Base-by-base conservation (phyloP, 2,329 filamentous ascomycete genomes). In the Phyllosticta citriasiana region DNA sequence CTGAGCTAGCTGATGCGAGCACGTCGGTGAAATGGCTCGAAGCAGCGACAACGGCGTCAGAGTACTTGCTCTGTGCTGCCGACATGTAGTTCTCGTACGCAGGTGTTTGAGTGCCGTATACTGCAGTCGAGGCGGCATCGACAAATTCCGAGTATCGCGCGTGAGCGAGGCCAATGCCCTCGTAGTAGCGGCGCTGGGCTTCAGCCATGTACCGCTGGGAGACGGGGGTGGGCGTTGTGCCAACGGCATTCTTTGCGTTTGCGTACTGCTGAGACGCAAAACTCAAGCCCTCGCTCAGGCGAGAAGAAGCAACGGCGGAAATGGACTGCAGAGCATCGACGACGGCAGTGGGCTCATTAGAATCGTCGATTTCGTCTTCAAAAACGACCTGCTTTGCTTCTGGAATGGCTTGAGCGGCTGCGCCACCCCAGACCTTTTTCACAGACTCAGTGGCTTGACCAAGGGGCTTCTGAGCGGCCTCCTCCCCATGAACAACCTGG, bases 81-180 rank as follows among this genome's bases (percentile, higher is more conserved):
- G 60, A 53, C 6, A 65, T 30, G 19, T 71, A 53, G 58, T 70
- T 70, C 56, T 72, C 66, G 57, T 84, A 75, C 1, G 79, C 84
- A 2, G 84, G 81, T 0, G 83, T 86, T 16, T 85, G 82, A 10
- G 84, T 83, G 6, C 84, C 84, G 60, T 84, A 86, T 51, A 90
- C 78, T 22, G 86, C 88, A 40, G 82, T 84, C 9, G 88, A 90
- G 7, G 88, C 89, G 4, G 86, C 85, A 12, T 80, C 80, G 2
- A 94, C 65, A 68, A 94, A 93, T 57, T 87, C 86, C 4, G 86
- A 85, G 72, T 94, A 94, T 47, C 87, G 84, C 53, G 86, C 89
- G 68, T 95, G 88, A 0, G 91, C 90, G 53, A 90, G 73, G 27
- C 90, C 90, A 25, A 94, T 74, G 10, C 87, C 89, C 65, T 90